Conservation (phyloP, 805 yeast species). For the Vanderwaltozyma tropicalis region DNA sequence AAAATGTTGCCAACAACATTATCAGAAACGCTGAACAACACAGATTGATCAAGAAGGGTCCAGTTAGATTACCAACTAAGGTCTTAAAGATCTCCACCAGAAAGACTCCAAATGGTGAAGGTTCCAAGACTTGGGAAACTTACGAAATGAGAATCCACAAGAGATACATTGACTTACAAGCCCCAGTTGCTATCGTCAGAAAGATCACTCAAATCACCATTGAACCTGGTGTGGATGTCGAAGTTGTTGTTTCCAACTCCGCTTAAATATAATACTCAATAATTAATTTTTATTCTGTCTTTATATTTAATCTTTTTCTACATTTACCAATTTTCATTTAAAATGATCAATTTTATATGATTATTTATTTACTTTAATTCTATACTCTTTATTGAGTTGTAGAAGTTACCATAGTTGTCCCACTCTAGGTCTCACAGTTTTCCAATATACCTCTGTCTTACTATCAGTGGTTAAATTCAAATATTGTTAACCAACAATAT, state of each 20-base stretch:
- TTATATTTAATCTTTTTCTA: background rate
- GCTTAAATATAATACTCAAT: slow-evolving; percentile 3
- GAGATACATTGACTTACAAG: slow-evolving; percentile 97
- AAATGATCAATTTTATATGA: background rate
- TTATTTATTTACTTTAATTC: background rate
- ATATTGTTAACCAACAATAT: background rate
- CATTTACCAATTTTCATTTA: background rate
- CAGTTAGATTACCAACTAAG: slow-evolving; percentile 99
- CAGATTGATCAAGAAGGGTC: slow-evolving; percentile 91
- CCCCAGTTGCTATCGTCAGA: slow-evolving; percentile 89
- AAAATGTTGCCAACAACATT: slow-evolving; percentile 88
- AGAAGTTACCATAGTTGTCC: slow-evolving; percentile 11
- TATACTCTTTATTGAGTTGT: slow-evolving; percentile 2
- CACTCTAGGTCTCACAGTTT: slow-evolving; percentile 33
- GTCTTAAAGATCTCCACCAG: slow-evolving; percentile 96
- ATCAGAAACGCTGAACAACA: slow-evolving; percentile 75
- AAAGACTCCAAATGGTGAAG: slow-evolving; percentile 99
- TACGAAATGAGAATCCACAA: slow-evolving; percentile 99
- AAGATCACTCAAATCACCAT: slow-evolving; percentile 95
- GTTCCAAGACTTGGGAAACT: slow-evolving; percentile 99
- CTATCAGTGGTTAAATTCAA: slow-evolving; percentile 30
- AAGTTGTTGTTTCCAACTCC: slow-evolving; percentile 65
- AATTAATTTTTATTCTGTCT: background rate
- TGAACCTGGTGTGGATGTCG: slow-evolving; percentile 99
- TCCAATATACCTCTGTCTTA: slow-evolving; percentile 31